Base-by-base conservation (phyloP, 129 eudicot genomes). In the Centaurea solstitialis region DNA sequence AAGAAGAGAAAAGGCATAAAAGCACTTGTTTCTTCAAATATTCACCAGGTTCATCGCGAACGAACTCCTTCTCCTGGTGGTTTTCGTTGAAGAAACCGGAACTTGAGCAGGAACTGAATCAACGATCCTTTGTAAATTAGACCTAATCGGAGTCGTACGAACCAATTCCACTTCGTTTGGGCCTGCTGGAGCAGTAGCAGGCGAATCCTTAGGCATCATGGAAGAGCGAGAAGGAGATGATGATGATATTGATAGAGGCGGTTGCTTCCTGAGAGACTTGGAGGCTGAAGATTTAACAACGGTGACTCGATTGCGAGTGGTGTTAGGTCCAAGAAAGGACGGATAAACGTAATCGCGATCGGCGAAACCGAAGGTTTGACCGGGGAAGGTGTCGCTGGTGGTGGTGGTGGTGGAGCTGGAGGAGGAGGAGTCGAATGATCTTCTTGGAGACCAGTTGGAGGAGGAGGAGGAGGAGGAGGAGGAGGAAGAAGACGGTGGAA, bases 281-380 rank as follows among this genome's bases (percentile, higher is more conserved):
- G 88, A 57, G 33, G 83, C 66, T 13, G 89, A 74, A 5, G 97
- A 80, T 47, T 90, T 92, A 61, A 82, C 86, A 67, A 86, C 87
- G 0, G 88, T 84, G 74, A 86, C 91, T 2, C 92, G 88, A 37
- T 87, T 88, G n/a, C 98, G 85, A 39, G 93, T 74, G 9, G 94
- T 87, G 73, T 91, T 86, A 13, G 94, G 94, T 5, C 98, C 97
- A 38, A 93, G 92, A 72, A 90, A 90, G n/a, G 98, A 90, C 3
- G 98, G 98, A 50, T 90, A 93, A 22, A 93, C 93, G 45, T 90
- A 90, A 70, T 93, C 98, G 6, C 98, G 93, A 82, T 93, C 98
- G 41, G 88, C 80, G 82, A 87, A 87, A 7, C 83, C 87, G 82
- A 86, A 89, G 72, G 87, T 70, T 76, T 81, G 88, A 67, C 79